Percentiles rank a stretch among this genome's conserved stretches.
Conservation (phyloP, 768 basidiomycete species). For the Phanerodontia chrysosporium region DNA sequence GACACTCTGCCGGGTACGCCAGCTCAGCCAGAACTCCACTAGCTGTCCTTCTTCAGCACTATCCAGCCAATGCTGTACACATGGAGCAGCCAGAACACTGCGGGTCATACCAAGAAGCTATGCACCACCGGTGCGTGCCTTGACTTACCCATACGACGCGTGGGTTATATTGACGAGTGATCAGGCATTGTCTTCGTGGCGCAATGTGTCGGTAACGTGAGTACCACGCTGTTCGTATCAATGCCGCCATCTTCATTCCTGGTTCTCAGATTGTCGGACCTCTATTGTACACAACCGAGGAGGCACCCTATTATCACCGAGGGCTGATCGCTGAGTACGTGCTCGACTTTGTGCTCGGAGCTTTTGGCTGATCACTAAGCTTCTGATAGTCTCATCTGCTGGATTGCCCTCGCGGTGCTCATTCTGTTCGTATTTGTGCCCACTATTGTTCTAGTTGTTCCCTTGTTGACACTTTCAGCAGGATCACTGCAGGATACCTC, state of each 20-base stretch:
- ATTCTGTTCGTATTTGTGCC: slow-evolving; percentile 26
- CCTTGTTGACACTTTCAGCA: slow-evolving; percentile 8
- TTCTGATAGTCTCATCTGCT: slow-evolving; percentile 32
- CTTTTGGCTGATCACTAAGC: not conserved
- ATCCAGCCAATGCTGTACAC: slow-evolving; percentile 39
- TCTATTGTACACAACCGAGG: slow-evolving; percentile 32
- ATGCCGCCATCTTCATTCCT: too few species aligned
- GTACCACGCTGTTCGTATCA: too few species aligned
- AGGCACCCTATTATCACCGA: slow-evolving; percentile 35
- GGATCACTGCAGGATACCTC: slow-evolving; percentile 35
- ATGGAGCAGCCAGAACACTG: slow-evolving; percentile 39
- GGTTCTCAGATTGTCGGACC: slow-evolving; percentile 34
- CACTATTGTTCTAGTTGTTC: not conserved
- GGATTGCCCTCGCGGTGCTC: slow-evolving; percentile 32
- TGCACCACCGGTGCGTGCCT: slow-evolving; percentile 32
- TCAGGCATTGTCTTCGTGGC: slow-evolving; percentile 36
- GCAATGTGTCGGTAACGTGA: slow-evolving; percentile 41
- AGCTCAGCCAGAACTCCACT: not conserved
- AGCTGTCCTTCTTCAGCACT: slow-evolving; percentile 35
- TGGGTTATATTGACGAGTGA: not conserved
- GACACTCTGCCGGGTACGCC: not conserved
- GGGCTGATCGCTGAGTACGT: slow-evolving; percentile 36
- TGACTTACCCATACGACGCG: not conserved
- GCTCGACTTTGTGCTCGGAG: not conserved
- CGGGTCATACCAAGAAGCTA: slow-evolving; percentile 39